phyloP scores from a whole-genome alignment of 768 basidiomycete genomes.

The Crucibulum laeve region DNA sequence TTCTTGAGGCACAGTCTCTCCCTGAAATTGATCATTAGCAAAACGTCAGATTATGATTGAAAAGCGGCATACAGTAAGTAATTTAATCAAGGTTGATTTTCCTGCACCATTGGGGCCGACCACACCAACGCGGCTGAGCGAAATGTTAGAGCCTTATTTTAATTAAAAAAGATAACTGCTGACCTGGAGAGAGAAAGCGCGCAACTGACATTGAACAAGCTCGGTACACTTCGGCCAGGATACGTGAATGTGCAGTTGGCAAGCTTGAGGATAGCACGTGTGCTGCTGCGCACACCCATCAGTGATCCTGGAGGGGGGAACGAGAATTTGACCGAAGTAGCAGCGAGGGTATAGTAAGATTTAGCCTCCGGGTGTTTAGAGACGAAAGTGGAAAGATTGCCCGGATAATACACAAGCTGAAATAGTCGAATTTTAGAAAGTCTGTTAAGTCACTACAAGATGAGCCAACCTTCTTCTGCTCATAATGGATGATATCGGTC shows the following conservation, averaged over 20 bases:
- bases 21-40: slow-evolving; percentile 37
- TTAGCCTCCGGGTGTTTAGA: slow-evolving; percentile 88
- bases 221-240: slow-evolving; percentile 76
- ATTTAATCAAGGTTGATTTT: slow-evolving; percentile 93
- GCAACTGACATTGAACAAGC: slow-evolving; percentile 84
- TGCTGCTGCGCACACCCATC: slow-evolving; percentile 96
- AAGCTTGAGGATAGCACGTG: slow-evolving; percentile 93
- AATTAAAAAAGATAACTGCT: slow-evolving; percentile 17
- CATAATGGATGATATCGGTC: slow-evolving; percentile 97
- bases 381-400: slow-evolving; percentile 89
- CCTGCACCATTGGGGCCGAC: slow-evolving; percentile 94
- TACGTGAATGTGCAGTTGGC: slow-evolving; percentile 91
- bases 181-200: slow-evolving; percentile 90
- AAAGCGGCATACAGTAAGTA: slow-evolving; percentile 65
- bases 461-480: slow-evolving; percentile 72
- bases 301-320: slow-evolving; percentile 95
- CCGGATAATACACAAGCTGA: slow-evolving; percentile 89
- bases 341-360: slow-evolving; percentile 95
- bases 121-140: slow-evolving; percentile 79
- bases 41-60: slow-evolving; percentile 1
- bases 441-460: slow-evolving; percentile 7
- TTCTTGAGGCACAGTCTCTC: slow-evolving; percentile 88
- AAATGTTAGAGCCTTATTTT: slow-evolving; percentile 13
- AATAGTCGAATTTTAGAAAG: slow-evolving; percentile 8
- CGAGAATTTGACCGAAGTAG: slow-evolving; percentile 89